Base-by-base conservation (phyloP, 192 early-diverging fungal species). In the Phlyctochytrium planicorne region DNA sequence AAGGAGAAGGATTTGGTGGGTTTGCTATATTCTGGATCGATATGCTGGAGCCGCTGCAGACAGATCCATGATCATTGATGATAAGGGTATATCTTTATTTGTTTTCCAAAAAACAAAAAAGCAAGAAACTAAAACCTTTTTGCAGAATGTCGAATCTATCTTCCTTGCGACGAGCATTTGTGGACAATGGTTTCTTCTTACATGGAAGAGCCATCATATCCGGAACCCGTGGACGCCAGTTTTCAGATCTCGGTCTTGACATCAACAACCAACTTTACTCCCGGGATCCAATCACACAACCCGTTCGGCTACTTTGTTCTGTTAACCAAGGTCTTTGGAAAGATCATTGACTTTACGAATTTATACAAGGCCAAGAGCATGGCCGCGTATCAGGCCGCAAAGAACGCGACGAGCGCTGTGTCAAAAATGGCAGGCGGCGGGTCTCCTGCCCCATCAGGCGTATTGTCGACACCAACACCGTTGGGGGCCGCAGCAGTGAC, bases 1-100 rank as follows among this genome's bases (percentile, higher is more conserved):
- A n/a, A 25, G 81, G 31, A 37, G 81, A 29, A 50, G 81, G 36
- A 27, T 78, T 1, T 83, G 81, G 81, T 83, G 78, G 78, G 32
- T 27, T n/a, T 83, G 78, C 65, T 80, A 74, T 50, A 56, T 72
- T 20, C 55, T 74, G 34, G 80, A 79, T 66, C 68, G 80, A 17
- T 77, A 79, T 62, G 66, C 77, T 17, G 74, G 68, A n/a, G 71
- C 70, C 6, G 73, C 75, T 27, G 69, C 75, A 1, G 75, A 76
- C 50, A 53, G 77, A 20, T 53, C 60, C 30, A 75, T 75, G 77
- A 71, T 75, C 34, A 68, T 81, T 34, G 60, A 66, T 66, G 72
- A 79, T 24, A 74, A 72, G 56, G 67, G 67, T 68, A 50, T 14
- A 16, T 63, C 14, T 34, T 29, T 52, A 12, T 27, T 30, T 2